These are phyloP conservation scores for Edaphochlamys debaryana DNA, from an alignment of 139 green algal species.

Conservation along the genomic window DNA sequence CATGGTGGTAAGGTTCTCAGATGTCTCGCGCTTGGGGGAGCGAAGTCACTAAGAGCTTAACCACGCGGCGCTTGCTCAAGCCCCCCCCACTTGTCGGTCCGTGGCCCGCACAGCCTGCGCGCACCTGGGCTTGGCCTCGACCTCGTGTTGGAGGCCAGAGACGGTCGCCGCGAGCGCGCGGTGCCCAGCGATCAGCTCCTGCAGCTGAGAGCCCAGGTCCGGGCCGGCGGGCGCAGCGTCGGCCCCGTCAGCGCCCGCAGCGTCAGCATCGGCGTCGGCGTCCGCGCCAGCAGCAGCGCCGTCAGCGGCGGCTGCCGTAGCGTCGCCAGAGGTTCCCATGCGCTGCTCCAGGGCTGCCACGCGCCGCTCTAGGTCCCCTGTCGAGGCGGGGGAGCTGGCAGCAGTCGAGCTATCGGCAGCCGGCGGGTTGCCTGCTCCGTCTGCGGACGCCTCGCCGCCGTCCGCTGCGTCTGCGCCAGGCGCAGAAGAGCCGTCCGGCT, in stretches of 20 bases:
- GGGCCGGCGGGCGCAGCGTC: not conserved
- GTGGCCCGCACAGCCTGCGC: no score
- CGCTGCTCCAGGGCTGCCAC: constrained; percentile 4
- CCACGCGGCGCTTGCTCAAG: no score
- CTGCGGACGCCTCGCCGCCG: no score
- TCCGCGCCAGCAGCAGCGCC: not conserved
- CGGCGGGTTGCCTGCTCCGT: not conserved
- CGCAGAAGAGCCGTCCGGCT: no score
- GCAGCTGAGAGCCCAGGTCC: constrained; percentile 15
- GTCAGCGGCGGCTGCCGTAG: not conserved
- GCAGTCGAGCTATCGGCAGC: no score
- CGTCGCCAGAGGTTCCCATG: not conserved
- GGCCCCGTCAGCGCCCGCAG: not conserved
- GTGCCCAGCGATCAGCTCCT: constrained; percentile 18
- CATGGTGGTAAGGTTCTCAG: no score
- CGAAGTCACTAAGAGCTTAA: no score
- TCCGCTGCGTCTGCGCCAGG: not conserved
- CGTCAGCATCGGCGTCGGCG: not conserved
- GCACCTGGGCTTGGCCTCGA: constrained; percentile 39
- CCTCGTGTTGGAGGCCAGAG: constrained; percentile 18
- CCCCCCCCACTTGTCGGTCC: no score
- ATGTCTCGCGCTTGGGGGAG: no score
- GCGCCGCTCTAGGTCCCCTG: not conserved
- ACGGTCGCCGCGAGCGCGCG: constrained; percentile 26
- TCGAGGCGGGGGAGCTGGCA: not conserved